Base-by-base conservation (phyloP, 2,329 filamentous ascomycete species). In the Hypoxylon sp. region DNA sequence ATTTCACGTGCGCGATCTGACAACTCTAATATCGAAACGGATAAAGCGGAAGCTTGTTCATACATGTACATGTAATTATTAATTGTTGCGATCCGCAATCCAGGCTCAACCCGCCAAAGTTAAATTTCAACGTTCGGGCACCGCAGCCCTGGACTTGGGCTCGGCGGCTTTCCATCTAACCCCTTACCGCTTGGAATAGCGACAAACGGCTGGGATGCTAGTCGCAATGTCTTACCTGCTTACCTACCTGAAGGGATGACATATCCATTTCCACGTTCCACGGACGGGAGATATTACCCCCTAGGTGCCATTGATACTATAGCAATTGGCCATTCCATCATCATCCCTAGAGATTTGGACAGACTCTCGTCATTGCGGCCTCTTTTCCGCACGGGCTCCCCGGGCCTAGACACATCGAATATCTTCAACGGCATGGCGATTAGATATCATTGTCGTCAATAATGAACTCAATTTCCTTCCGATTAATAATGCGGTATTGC, bases 361-460 rank as follows among this genome's bases (percentile, higher is more conserved):
- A 17, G 26, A 46, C 31, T 56, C 54, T 59, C 59, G 62, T 71
- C 68, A 68, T 67, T 42, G 19, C 39, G 8, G 53, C 31, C 42
- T 31, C 59, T 57, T 60, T 60, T 46, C 22, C 51, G 39, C 42
- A 44, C 33, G 48, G 47, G 10, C n/a, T 14, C 6, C 13, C 26
- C 11, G n/a, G 52, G 26, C 6, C 51, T 44, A 51, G 33, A 8
- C n/a, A 5, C 37, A 17, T 53, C 22, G 24, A 22, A 52, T 56
- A 31, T 10, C 19, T n/a, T n/a, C 48, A 29, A 26, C 47, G 37
- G 33, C 54, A 42, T 60, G 22, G 31, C 26, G 59, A 55, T 22
- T 14, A 44, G 50, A 67, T 59, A 67, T 71, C 60, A 53, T 56
- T 66, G 68, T 69, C 68, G 68, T 71, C 68, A 71, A 69, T 55